Conservation (phyloP, 2,329 filamentous ascomycete genomes). For the Fusarium armeniacum region DNA sequence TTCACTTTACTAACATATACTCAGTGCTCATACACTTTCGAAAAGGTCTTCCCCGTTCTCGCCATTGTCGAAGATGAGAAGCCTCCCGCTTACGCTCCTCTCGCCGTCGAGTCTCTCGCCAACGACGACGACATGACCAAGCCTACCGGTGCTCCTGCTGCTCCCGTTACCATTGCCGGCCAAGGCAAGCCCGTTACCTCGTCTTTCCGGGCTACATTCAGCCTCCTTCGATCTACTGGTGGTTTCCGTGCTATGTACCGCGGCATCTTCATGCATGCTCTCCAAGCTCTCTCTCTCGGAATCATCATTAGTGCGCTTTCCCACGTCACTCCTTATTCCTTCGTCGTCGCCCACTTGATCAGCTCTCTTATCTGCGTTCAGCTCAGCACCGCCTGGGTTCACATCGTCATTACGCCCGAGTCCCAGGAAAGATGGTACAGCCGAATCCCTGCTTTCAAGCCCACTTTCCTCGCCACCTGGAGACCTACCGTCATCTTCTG, state of each 20-base stretch:
- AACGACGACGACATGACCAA: slow-evolving; percentile 50
- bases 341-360: slow-evolving; percentile 59
- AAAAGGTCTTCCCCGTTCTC: slow-evolving; percentile 65
- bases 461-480: slow-evolving; percentile 76
- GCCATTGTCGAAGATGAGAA: slow-evolving; percentile 71
- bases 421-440: slow-evolving; percentile 74
- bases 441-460: slow-evolving; percentile 76
- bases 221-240: slow-evolving; percentile 71
- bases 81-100: slow-evolving; percentile 67
- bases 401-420: slow-evolving; percentile 83
- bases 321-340: slow-evolving; percentile 61
- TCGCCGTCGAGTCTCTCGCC: slow-evolving; percentile 63
- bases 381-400: slow-evolving; percentile 83
- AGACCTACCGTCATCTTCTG: slow-evolving; percentile 75
- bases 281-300: slow-evolving; percentile 55
- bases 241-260: slow-evolving; percentile 78
- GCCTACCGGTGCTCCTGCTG: slow-evolving; percentile 52
- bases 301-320: slow-evolving; percentile 62
- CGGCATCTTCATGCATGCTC: slow-evolving; percentile 66
- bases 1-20: background rate
- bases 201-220: slow-evolving; percentile 65
- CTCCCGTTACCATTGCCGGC: slow-evolving; percentile 9
- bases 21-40: slow-evolving; percentile 67
- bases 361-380: slow-evolving; percentile 72
- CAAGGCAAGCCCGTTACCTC: slow-evolving; percentile 58